Conservation (phyloP, 768 basidiomycete species). For the Mycena venus region DNA sequence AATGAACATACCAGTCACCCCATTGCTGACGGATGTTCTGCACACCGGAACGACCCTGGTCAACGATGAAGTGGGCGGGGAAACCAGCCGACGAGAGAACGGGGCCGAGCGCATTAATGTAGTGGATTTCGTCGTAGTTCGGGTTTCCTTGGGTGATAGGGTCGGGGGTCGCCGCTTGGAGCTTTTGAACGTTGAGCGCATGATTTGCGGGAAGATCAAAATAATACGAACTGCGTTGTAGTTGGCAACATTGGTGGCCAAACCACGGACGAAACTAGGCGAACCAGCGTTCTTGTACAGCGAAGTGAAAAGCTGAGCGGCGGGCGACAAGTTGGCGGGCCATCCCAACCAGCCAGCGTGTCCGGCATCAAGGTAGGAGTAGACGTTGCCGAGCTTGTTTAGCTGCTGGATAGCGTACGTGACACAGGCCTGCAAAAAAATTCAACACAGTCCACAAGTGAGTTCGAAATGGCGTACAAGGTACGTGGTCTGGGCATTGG, state of each 20-base stretch:
- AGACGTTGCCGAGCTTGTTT: slow-evolving; percentile 63
- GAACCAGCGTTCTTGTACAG: slow-evolving; percentile 66
- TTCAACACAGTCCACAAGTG: background rate
- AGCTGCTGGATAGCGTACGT: slow-evolving; percentile 71
- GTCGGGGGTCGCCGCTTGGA: slow-evolving; percentile 64
- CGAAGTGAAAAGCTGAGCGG: slow-evolving; percentile 66
- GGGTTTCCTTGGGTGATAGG: slow-evolving; percentile 71
- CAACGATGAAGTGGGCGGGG: slow-evolving; percentile 75
- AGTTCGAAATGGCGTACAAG: slow-evolving; percentile 44
- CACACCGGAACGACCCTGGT: slow-evolving; percentile 74
- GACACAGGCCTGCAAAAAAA: slow-evolving; percentile 53
- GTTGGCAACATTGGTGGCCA: slow-evolving; percentile 71
- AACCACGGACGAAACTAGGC: slow-evolving; percentile 70
- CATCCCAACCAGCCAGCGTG: slow-evolving; percentile 79
- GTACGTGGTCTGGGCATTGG: slow-evolving; percentile 66
- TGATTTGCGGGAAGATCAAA: background rate
- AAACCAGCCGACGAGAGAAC: slow-evolving; percentile 58
- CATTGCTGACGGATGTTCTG: slow-evolving; percentile 72
- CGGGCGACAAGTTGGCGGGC: slow-evolving; percentile 73
- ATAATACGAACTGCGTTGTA: slow-evolving; percentile 56
- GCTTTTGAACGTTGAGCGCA: slow-evolving; percentile 46
- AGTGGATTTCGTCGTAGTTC: slow-evolving; percentile 74
- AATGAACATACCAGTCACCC: slow-evolving; percentile 65
- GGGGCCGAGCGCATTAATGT: slow-evolving; percentile 70
- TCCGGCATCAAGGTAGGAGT: slow-evolving; percentile 74